Conservation (phyloP, 2,329 filamentous ascomycete genomes). For the Beauveria sp. region DNA sequence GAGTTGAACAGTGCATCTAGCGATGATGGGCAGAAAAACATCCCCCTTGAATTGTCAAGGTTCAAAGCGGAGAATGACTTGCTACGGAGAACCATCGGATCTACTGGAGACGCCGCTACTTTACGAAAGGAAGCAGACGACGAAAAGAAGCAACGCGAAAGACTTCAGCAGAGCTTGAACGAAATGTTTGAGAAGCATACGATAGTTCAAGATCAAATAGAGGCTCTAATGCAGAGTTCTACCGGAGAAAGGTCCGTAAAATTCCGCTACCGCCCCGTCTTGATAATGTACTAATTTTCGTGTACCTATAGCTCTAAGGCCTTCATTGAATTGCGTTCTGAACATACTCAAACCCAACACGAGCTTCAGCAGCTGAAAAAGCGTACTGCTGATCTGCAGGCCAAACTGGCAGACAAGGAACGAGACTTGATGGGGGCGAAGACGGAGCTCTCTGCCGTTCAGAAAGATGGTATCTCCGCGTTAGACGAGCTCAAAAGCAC, state of each 20-base stretch:
- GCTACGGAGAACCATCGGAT: constrained; percentile 46
- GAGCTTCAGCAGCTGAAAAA: constrained; percentile 42
- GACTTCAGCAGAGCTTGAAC: constrained; percentile 47
- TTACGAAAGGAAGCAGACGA: constrained; percentile 51
- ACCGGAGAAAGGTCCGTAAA: constrained; percentile 49
- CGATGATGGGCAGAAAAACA: constrained; percentile 29
- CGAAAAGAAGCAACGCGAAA: constrained; percentile 40
- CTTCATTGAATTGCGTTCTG: constrained; percentile 42
- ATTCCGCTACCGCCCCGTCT: constrained; percentile 13
- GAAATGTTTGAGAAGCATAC: constrained; percentile 52
- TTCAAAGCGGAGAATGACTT: constrained; percentile 55
- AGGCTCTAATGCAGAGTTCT: constrained; percentile 43
- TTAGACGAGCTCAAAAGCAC: constrained; percentile 52
- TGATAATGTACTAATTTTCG: constrained; percentile 30
- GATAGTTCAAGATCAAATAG: constrained; percentile 50
- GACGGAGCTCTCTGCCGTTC: constrained; percentile 46
- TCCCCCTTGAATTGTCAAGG: constrained; percentile 47
- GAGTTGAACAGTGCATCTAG: constrained; percentile 46
- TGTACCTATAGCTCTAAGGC: constrained; percentile 40
- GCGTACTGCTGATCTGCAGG: constrained; percentile 36
- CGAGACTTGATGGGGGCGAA: constrained; percentile 47
- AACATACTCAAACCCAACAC: constrained; percentile 35
- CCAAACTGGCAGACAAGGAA: constrained; percentile 43
- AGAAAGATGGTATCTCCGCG: constrained; percentile 45
- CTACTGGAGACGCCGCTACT: constrained; percentile 45